Evolutionary conservation across 2,329 filamentous ascomycete genomes (phyloP).

Genomic region (Talaromyces rugulosus): DNA sequence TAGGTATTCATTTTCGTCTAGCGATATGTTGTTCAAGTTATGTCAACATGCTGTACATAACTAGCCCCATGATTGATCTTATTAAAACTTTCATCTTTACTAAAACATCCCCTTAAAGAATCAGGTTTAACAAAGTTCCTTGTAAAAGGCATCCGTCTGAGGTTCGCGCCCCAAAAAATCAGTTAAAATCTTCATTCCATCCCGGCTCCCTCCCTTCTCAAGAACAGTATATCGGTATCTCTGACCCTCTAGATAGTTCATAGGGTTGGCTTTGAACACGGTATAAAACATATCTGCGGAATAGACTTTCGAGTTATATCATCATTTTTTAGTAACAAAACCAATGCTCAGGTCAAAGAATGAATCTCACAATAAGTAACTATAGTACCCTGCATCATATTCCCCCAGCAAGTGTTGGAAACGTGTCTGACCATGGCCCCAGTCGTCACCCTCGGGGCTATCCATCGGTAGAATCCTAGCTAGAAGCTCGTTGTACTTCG

Average conservation of each 20-base stretch:
- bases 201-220: constrained; percentile 45
- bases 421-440: constrained; percentile 19
- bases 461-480: neutral
- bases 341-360: neutral
- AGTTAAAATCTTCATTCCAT: constrained; percentile 1
- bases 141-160: neutral
- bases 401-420: constrained; percentile 34
- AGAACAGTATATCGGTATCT: constrained; percentile 43
- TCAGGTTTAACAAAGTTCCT: neutral
- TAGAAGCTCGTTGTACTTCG: neutral
- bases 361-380: constrained; percentile 33
- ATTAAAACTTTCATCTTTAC: too few relatives aligned
- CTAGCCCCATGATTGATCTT: too few relatives aligned
- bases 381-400: constrained; percentile 44
- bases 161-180: constrained; percentile 3
- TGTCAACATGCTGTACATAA: too few relatives aligned
- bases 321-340: neutral
- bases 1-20: too few relatives aligned
- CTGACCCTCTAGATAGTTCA: constrained; percentile 39
- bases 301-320: constrained; percentile 28
- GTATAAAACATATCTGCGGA: constrained; percentile 45
- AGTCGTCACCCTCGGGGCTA: neutral
- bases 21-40: too few relatives aligned
- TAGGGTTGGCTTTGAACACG: constrained; percentile 41
- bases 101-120: too few relatives aligned